These are phyloP conservation scores for Jacaranda mimosifolia DNA, from an alignment of 257 asterid species.

Conservation along the genomic window DNA sequence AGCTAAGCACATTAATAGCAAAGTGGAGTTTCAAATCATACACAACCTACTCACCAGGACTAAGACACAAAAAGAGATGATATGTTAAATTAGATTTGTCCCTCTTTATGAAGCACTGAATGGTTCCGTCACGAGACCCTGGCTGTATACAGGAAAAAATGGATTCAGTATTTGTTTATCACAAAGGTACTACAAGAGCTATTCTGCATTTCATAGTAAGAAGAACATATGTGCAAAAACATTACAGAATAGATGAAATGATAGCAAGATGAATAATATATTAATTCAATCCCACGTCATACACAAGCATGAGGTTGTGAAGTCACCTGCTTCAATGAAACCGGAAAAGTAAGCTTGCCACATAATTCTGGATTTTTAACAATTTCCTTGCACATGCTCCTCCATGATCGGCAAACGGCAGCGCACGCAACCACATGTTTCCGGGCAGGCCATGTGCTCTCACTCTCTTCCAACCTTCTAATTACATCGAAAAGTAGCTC, in stretches of 20 bases:
- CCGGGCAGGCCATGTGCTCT: conserved; percentile 91
- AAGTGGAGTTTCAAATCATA: not conserved
- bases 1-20: conserved; percentile 7
- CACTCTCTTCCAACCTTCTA: conserved; percentile 91
- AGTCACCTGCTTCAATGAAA: conserved; percentile 88
- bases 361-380: conserved; percentile 77
- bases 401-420: conserved; percentile 94
- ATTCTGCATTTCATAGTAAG: not conserved
- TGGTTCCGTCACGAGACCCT: conserved; percentile 89
- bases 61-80: conserved; percentile 90
- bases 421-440: conserved; percentile 90
- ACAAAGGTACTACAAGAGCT: not conserved
- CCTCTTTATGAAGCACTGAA: conserved; percentile 94
- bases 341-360: conserved; percentile 93
- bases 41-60: conserved; percentile 70
- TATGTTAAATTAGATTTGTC: conserved; percentile 84
- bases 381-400: conserved; percentile 85
- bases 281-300: not conserved
- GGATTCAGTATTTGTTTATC: conserved; percentile 15
- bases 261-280: not conserved
- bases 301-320: not conserved
- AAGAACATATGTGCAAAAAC: not conserved
- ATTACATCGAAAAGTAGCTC: conserved; percentile 88
- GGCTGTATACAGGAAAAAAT: conserved; percentile 64
- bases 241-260: not conserved